Evolutionary conservation across 352 stramenopile genomes (phyloP).

Genomic region (Peronosclerospora sorghi): DNA sequence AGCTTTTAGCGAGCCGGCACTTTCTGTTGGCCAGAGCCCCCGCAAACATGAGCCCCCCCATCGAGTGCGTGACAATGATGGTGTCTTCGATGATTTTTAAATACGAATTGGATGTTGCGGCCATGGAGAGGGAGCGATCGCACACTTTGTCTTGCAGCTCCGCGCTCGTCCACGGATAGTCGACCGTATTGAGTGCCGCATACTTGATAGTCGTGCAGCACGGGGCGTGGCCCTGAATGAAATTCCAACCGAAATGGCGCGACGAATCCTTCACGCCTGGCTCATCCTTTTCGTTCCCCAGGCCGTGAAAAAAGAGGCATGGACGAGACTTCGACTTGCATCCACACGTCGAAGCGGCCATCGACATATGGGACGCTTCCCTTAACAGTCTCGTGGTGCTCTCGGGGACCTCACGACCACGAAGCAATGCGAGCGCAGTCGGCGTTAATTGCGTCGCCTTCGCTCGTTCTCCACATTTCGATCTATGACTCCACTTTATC

Average conservation of each 20-base stretch:
- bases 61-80: slow-evolving; percentile 16
- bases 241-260: slow-evolving; percentile 3
- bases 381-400: neutral
- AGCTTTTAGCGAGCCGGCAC: slow-evolving; percentile 5
- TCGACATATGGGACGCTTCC: neutral
- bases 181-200: slow-evolving; percentile 5
- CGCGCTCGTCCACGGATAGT: slow-evolving; percentile 5
- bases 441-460: slow-evolving; percentile 2
- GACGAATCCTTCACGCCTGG: slow-evolving; percentile 4
- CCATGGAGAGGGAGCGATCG: slow-evolving; percentile 7
- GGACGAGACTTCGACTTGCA: slow-evolving; percentile 4
- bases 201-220: slow-evolving; percentile 12
- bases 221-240: slow-evolving; percentile 8
- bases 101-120: slow-evolving; percentile 1
- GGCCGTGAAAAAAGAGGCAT: slow-evolving; percentile 15
- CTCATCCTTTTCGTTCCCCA: slow-evolving; percentile 4
- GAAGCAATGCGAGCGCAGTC: neutral
- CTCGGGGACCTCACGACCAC: neutral
- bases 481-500: neutral
- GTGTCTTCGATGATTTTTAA: slow-evolving; percentile 6
- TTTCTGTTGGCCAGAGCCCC: slow-evolving; percentile 4
- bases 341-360: neutral
- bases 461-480: slow-evolving; percentile 1
- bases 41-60: slow-evolving; percentile 12
- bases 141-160: slow-evolving; percentile 12